phyloP scores from a whole-genome alignment of 768 basidiomycete genomes.

The Calocybe cyanea region DNA sequence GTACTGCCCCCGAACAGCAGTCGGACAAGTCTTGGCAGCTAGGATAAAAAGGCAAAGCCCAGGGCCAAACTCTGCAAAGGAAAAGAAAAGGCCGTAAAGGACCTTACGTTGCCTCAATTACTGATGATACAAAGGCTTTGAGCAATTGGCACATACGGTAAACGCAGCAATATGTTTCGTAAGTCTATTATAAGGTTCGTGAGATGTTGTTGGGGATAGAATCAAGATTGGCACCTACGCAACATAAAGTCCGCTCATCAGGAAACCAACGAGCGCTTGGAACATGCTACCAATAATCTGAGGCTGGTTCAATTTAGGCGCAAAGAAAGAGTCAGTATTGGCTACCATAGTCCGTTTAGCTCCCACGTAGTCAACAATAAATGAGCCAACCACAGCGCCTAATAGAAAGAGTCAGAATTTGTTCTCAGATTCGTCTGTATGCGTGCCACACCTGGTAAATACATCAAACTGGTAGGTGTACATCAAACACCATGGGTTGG shows the following conservation, averaged over 20 bases:
- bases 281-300: slow-evolving; percentile 64
- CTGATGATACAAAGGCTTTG: not conserved
- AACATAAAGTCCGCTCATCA: slow-evolving; percentile 79
- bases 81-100: slow-evolving; percentile 85
- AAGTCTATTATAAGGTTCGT: slow-evolving; percentile 30
- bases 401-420: too few relatives aligned
- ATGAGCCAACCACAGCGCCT: slow-evolving; percentile 68
- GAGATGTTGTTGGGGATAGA: not conserved
- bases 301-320: too few relatives aligned
- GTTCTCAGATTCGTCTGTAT: too few relatives aligned
- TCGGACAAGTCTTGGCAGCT: slow-evolving; percentile 79
- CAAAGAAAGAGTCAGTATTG: too few relatives aligned
- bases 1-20: slow-evolving; percentile 78
- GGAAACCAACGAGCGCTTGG: slow-evolving; percentile 76
- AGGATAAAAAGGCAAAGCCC: slow-evolving; percentile 66
- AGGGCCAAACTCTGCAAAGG: slow-evolving; percentile 84
- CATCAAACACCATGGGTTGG: not conserved
- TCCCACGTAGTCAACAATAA: slow-evolving; percentile 69
- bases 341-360: slow-evolving; percentile 70
- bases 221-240: slow-evolving; percentile 25
- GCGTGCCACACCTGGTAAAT: slow-evolving; percentile 27
- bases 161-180: slow-evolving; percentile 66
- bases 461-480: slow-evolving; percentile 27
- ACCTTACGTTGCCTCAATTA: slow-evolving; percentile 34
- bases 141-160: slow-evolving; percentile 39